Conservation (phyloP, 192 early-diverging fungal genomes). For the Coemansia sp. region DNA sequence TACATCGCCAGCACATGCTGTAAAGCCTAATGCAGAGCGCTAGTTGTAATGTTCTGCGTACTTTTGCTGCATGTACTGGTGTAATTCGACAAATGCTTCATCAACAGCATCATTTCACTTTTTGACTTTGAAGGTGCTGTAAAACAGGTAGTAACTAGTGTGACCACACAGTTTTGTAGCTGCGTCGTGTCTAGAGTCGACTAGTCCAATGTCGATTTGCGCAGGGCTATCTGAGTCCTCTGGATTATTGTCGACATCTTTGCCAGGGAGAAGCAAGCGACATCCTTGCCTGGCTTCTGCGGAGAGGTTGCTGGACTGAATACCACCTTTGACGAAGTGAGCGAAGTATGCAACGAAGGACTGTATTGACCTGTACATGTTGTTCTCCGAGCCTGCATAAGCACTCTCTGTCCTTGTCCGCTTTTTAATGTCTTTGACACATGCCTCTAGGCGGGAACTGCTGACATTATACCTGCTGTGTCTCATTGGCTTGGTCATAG, state of each 20-base stretch:
- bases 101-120: too few relatives aligned
- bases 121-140: too few relatives aligned
- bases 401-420: neutral
- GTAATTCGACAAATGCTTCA: too few relatives aligned
- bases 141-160: too few relatives aligned
- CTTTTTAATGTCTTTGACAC: neutral
- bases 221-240: too few relatives aligned
- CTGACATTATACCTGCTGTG: too few relatives aligned
- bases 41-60: neutral
- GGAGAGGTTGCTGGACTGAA: neutral
- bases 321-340: neutral
- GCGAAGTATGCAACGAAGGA: neutral
- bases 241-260: neutral
- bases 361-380: neutral
- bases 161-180: neutral
- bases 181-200: neutral
- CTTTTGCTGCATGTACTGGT: too few relatives aligned
- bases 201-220: too few relatives aligned
- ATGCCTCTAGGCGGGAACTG: too few relatives aligned
- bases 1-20: neutral
- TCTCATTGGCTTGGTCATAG: too few relatives aligned
- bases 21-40: constrained; percentile 16
- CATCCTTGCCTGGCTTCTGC: neutral
- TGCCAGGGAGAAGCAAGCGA: neutral
- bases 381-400: neutral